A percentile compares a stretch with the other conserved stretches of the same genome.
Conservation (phyloP, 2,329 filamentous ascomycete species). For the Nemania sp. region DNA sequence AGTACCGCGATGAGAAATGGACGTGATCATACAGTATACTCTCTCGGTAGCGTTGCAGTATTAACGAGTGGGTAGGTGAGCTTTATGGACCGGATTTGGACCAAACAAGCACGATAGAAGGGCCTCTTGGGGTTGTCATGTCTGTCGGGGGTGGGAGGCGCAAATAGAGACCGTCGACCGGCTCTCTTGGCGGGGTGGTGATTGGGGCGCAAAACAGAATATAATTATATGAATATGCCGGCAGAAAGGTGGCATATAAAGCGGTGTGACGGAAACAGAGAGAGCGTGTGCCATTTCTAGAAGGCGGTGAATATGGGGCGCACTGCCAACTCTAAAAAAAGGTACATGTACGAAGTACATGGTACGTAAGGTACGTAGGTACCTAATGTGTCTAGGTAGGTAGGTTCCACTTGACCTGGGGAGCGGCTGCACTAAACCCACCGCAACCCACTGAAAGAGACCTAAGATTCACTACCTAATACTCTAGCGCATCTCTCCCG, state of each 20-base stretch:
- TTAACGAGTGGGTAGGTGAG: not conserved
- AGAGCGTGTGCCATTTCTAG: not conserved
- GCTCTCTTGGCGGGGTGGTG: slow-evolving; percentile 12
- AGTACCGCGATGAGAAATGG: not conserved
- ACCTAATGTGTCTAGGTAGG: not conserved
- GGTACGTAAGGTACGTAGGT: not conserved
- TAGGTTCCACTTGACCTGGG: not conserved
- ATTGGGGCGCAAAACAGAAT: not conserved
- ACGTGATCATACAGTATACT: not conserved
- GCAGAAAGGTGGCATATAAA: slow-evolving; percentile 24
- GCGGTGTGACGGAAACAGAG: slow-evolving; percentile 4
- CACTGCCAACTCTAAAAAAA: not conserved
- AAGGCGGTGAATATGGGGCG: slow-evolving; percentile 17
- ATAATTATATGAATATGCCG: slow-evolving; percentile 20
- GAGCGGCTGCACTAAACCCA: not conserved
- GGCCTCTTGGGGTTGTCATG: not conserved
- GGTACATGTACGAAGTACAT: not conserved
- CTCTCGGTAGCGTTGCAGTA: not conserved
- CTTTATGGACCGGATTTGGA: not conserved
- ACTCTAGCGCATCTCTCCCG: not conserved
- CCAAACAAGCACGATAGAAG: not conserved
- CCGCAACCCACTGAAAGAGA: not conserved
- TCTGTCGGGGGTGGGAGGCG: no score
- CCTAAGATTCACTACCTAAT: no score
- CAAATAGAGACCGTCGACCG: not conserved